Percentiles rank a stretch among this genome's conserved stretches.
Evolutionary conservation across 192 early-diverging fungal genomes (phyloP).

Genomic region (Coemansia sp.): DNA sequence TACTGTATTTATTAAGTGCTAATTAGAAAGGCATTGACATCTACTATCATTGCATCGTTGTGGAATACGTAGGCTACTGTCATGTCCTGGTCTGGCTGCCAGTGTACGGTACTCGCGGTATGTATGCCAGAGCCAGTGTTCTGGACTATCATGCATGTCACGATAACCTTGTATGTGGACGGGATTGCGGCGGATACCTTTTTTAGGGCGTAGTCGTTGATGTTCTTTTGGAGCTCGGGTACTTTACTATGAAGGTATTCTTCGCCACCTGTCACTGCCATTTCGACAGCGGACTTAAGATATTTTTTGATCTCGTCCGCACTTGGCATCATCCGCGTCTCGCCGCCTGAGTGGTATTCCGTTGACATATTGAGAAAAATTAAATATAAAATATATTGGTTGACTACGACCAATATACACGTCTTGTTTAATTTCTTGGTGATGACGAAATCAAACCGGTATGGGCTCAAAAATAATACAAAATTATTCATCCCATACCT

Average conservation of each 20-base stretch:
- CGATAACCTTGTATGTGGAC: constrained; percentile 19
- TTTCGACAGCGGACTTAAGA: constrained; percentile 41
- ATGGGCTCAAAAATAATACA: background rate
- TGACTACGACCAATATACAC: background rate
- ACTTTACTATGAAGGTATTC: constrained; percentile 40
- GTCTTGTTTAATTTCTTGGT: background rate
- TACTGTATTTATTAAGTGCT: constrained; percentile 6
- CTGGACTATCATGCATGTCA: constrained; percentile 48
- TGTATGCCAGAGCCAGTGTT: constrained; percentile 45
- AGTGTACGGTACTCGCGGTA: constrained; percentile 28
- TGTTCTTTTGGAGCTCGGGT: constrained; percentile 42
- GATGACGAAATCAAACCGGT: background rate
- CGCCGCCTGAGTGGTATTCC: background rate
- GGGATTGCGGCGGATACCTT: constrained; percentile 28
- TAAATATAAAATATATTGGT: background rate
- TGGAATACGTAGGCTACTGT: constrained; percentile 33
- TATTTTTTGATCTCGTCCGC: constrained; percentile 27
- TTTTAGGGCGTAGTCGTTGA: constrained; percentile 42
- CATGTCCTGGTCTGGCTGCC: constrained; percentile 32
- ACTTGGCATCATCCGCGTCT: constrained; percentile 3
- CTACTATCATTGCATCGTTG: constrained; percentile 28
- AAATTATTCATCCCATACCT: background rate
- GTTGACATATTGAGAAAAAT: background rate
- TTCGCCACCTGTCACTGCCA: constrained; percentile 33
- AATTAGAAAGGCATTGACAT: constrained; percentile 40